phyloP scores from a whole-genome alignment of 257 asterid genomes.

The Solanum etuberosum region DNA sequence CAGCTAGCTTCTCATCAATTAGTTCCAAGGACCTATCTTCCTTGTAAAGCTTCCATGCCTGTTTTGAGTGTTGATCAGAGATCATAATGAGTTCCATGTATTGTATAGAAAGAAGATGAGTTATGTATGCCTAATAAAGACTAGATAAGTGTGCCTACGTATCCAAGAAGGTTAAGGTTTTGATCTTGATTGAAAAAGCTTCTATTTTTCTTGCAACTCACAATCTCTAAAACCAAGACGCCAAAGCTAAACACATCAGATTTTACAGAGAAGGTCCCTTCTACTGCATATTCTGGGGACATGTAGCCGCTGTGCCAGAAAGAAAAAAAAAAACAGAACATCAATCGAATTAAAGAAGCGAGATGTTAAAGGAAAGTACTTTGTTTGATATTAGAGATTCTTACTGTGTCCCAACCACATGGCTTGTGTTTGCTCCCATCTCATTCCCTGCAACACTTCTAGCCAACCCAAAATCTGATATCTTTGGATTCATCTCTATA shows the following conservation, averaged over 20 bases:
- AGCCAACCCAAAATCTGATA: conserved; percentile 26
- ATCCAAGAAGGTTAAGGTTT: conserved; percentile 20
- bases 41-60: conserved; percentile 7
- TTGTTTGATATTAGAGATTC: not conserved
- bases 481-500: conserved; percentile 22
- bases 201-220: conserved; percentile 17
- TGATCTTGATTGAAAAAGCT: conserved; percentile 5
- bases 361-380: not conserved
- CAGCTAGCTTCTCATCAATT: not conserved
- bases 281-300: conserved; percentile 27
- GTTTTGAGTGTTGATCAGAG: not conserved
- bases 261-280: conserved; percentile 17
- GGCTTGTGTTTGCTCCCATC: conserved; percentile 26
- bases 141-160: not conserved
- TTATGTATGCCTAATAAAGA: not conserved
- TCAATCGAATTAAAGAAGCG: not conserved
- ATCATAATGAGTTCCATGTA: not conserved
- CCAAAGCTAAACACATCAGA: conserved; percentile 26
- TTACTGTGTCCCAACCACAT: conserved; percentile 25
- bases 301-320: conserved; percentile 17
- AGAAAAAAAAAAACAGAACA: not conserved
- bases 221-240: conserved; percentile 20
- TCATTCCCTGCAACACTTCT: conserved; percentile 21
- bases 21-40: not conserved
- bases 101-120: not conserved